Conservation (phyloP, 2,329 filamentous ascomycete species). For the Mycocentrospora acerina region DNA sequence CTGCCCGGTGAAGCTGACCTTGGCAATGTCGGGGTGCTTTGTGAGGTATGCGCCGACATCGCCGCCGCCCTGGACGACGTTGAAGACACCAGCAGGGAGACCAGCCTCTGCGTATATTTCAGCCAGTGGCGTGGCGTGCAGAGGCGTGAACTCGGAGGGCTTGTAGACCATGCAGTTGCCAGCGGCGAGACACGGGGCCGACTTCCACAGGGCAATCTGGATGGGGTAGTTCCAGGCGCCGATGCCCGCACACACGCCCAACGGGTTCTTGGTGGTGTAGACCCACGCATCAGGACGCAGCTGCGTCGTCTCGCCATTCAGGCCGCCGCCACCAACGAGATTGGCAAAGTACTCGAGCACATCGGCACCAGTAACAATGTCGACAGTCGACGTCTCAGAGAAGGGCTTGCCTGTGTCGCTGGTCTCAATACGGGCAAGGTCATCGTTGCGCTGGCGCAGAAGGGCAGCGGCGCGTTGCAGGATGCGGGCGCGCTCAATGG, state of each 20-base stretch:
- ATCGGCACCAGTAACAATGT: constrained; percentile 80
- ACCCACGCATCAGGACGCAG: constrained; percentile 77
- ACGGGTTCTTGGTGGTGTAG: constrained; percentile 77
- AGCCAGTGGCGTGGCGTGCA: constrained; percentile 77
- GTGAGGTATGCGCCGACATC: constrained; percentile 76
- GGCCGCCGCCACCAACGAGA: constrained; percentile 71
- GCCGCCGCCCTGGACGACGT: constrained; percentile 79
- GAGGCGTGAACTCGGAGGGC: constrained; percentile 80
- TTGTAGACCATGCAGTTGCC: constrained; percentile 93
- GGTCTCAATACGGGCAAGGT: constrained; percentile 77
- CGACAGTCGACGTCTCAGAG: constrained; percentile 80
- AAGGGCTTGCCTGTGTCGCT: constrained; percentile 84
- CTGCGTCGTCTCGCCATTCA: constrained; percentile 77
- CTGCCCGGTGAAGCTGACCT: constrained; percentile 89
- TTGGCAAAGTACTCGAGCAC: constrained; percentile 86
- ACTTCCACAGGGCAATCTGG: constrained; percentile 89
- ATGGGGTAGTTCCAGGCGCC: constrained; percentile 93
- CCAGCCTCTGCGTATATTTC: constrained; percentile 77
- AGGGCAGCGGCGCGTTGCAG: constrained; percentile 74
- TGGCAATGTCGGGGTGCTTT: constrained; percentile 70
- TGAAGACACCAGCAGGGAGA: constrained; percentile 80
- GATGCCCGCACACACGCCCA: constrained; percentile 84
- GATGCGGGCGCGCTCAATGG: constrained; percentile 74
- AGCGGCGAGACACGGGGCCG: constrained; percentile 78
- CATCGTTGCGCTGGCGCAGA: constrained; percentile 74